Percentiles rank a stretch among this genome's conserved stretches.
Conservation (phyloP, 176 grass and related monocot species). For the Themeda triandra region DNA sequence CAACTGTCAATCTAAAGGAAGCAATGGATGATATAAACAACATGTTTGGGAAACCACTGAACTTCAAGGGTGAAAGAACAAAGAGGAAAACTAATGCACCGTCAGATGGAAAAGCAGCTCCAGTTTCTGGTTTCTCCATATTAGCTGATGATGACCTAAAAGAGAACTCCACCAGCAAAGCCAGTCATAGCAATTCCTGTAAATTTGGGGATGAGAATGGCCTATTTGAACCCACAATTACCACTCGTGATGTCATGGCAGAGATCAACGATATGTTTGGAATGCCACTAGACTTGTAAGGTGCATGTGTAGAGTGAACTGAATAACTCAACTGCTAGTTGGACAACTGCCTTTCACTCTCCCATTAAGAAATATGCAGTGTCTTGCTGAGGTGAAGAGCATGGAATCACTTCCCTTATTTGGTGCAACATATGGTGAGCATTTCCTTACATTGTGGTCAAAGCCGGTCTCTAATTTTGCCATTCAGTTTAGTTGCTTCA, state of each 20-base stretch:
- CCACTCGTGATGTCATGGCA: conserved; percentile 73
- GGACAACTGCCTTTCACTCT: background rate
- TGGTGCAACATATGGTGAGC: background rate
- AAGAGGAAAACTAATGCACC: conserved; percentile 35
- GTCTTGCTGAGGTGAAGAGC: background rate
- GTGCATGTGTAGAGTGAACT: background rate
- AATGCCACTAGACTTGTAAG: conserved; percentile 69
- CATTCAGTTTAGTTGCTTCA: too few species aligned
- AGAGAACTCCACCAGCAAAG: conserved; percentile 24
- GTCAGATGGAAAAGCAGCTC: conserved; percentile 39
- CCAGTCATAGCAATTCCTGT: conserved; percentile 17
- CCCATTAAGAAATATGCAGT: conserved; percentile 13
- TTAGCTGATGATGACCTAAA: conserved; percentile 61
- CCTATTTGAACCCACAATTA: conserved; percentile 89
- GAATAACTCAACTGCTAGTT: background rate
- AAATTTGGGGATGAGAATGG: conserved; percentile 42
- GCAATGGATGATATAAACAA: conserved; percentile 89
- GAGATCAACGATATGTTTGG: conserved; percentile 94
- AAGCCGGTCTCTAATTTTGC: too few species aligned
- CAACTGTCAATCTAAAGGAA: conserved; percentile 84
- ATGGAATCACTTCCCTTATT: background rate
- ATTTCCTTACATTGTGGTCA: background rate
- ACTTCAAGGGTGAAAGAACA: conserved; percentile 58
- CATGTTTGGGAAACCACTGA: conserved; percentile 83
- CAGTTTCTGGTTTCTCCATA: conserved; percentile 55